Evolutionary conservation across 1,284 basidiomycete genomes (phyloP).

Genomic region (Malassezia vespertilionis): DNA sequence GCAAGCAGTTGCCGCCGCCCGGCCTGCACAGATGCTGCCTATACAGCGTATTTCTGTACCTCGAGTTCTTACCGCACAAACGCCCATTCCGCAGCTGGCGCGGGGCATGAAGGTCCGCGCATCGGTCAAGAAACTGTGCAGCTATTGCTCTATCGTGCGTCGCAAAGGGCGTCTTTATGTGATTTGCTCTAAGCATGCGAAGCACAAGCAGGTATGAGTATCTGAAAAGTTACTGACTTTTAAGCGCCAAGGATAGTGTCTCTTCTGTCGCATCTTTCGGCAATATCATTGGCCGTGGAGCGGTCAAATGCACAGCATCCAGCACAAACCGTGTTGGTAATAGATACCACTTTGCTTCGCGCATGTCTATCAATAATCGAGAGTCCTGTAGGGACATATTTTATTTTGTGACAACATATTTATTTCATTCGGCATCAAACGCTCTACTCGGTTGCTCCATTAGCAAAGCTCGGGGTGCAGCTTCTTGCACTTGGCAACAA

Average conservation of each 20-base stretch:
- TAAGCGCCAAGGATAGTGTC: slow-evolving; percentile 16
- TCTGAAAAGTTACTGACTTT: not conserved
- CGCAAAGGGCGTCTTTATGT: slow-evolving; percentile 86
- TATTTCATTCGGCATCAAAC: too few relatives aligned
- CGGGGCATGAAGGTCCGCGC: slow-evolving; percentile 94
- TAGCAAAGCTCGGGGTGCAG: slow-evolving; percentile 34
- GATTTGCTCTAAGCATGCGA: slow-evolving; percentile 84
- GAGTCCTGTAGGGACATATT: too few relatives aligned
- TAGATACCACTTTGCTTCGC: too few relatives aligned
- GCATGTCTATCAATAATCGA: too few relatives aligned
- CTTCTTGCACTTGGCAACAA: slow-evolving; percentile 42
- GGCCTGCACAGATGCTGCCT: slow-evolving; percentile 17
- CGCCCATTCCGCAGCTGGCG: slow-evolving; percentile 8
- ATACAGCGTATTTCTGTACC: slow-evolving; percentile 4
- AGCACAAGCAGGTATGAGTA: slow-evolving; percentile 89
- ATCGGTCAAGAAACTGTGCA: slow-evolving; percentile 64
- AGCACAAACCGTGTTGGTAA: too few relatives aligned
- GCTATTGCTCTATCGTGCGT: slow-evolving; percentile 45
- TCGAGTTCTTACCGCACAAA: slow-evolving; percentile 14
- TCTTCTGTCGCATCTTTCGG: too few relatives aligned
- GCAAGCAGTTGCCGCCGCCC: slow-evolving; percentile 13
- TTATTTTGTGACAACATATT: too few relatives aligned
- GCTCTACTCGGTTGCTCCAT: too few relatives aligned
- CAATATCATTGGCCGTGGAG: too few relatives aligned
- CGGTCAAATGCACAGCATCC: too few relatives aligned